These are phyloP conservation scores for Tolypocladium album DNA, from an alignment of 2,329 filamentous ascomycete species.

Conservation along the genomic window DNA sequence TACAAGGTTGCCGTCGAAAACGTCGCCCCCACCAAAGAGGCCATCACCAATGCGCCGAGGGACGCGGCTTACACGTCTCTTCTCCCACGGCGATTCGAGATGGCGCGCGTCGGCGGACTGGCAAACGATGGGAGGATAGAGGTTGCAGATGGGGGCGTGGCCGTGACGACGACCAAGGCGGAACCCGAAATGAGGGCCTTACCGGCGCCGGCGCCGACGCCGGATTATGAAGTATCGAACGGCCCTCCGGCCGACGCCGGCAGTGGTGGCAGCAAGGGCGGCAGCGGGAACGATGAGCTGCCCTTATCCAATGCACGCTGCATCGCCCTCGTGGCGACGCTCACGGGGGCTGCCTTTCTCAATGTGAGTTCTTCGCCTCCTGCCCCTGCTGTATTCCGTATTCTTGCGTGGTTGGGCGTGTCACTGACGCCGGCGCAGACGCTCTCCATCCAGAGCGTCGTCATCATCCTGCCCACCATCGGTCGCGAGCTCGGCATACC, in stretches of 20 bases:
- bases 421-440: constrained; percentile 26
- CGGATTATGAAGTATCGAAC: not conserved
- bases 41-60: not conserved
- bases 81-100: not conserved
- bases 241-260: not conserved
- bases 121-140: not conserved
- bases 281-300: constrained; percentile 15
- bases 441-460: constrained; percentile 45
- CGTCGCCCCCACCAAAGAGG: not conserved
- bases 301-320: constrained; percentile 38
- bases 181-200: not conserved
- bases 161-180: not conserved
- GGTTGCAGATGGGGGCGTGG: not conserved
- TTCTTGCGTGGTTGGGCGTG: too few relatives aligned
- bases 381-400: not conserved
- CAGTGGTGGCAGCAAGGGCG: constrained; percentile 3
- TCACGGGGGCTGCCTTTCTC: constrained; percentile 44
- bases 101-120: not conserved
- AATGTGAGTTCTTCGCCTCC: constrained; percentile 27
- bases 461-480: constrained; percentile 54
- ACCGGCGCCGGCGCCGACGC: not conserved
- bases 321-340: constrained; percentile 42
- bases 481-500: constrained; percentile 45
- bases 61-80: not conserved
- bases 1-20: not conserved